These are phyloP conservation scores for Suillus ampliporus DNA, from an alignment of 768 basidiomycete genomes.

Conservation along the genomic window DNA sequence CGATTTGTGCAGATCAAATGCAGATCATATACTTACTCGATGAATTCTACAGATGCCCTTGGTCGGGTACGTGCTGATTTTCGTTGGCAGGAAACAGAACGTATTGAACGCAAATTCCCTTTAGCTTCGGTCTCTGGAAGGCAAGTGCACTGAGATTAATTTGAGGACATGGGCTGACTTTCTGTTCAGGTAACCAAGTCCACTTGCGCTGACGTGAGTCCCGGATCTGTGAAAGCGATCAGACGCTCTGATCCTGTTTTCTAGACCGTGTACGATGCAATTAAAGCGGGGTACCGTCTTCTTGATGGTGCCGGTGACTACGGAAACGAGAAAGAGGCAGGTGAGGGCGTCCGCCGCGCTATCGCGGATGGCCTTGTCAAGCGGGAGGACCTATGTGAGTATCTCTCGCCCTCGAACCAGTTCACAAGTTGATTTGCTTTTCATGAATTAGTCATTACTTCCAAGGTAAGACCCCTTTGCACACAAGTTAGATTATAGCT, in stretches of 20 bases:
- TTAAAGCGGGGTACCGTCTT: constrained; percentile 86
- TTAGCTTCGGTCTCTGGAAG: constrained; percentile 79
- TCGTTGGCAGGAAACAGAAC: constrained; percentile 10
- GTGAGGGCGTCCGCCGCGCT: constrained; percentile 78
- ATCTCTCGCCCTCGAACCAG: neutral
- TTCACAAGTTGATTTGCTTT: constrained; percentile 1
- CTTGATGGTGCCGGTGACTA: constrained; percentile 88
- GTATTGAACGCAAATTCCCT: constrained; percentile 2
- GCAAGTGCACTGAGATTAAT: constrained; percentile 36
- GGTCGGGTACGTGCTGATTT: constrained; percentile 53
- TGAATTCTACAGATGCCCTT: constrained; percentile 63
- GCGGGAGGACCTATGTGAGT: constrained; percentile 85
- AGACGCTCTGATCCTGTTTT: neutral
- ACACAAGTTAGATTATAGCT: neutral
- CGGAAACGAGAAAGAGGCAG: constrained; percentile 88
- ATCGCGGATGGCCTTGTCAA: constrained; percentile 83
- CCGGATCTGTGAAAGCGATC: neutral
- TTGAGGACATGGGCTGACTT: constrained; percentile 9
- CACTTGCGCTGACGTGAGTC: constrained; percentile 62
- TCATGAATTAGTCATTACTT: constrained; percentile 68
- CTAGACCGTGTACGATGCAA: constrained; percentile 82
- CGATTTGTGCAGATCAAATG: constrained; percentile 9
- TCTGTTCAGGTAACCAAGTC: constrained; percentile 57
- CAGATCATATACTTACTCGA: neutral
- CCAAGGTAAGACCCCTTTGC: constrained; percentile 56